A percentile compares a stretch with the other conserved stretches of the same genome.
These are phyloP conservation scores for Penicillium sp. DNA, from an alignment of 2,329 filamentous ascomycete species.

Conservation along the genomic window DNA sequence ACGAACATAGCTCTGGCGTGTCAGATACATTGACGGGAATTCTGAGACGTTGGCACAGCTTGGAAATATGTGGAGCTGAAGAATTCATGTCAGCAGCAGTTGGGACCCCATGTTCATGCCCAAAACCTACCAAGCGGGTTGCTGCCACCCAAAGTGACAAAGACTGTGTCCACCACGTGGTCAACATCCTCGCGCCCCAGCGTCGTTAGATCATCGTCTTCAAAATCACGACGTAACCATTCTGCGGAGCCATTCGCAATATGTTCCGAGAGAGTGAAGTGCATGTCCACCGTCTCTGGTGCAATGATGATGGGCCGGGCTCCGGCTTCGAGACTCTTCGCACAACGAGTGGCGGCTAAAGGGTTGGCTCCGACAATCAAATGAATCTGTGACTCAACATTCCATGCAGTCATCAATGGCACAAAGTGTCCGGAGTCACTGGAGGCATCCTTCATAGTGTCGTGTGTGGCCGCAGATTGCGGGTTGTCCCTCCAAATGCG, in stretches of 20 bases:
- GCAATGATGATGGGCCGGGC: conserved; percentile 77
- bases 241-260: conserved; percentile 44
- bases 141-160: conserved; percentile 65
- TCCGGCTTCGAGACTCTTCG: conserved; percentile 75
- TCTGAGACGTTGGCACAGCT: conserved; percentile 70
- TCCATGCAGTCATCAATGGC: conserved; percentile 42
- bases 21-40: conserved; percentile 95
- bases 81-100: conserved; percentile 15
- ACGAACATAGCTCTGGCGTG: conserved; percentile 79
- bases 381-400: conserved; percentile 57
- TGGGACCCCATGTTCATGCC: background rate
- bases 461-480: conserved; percentile 15
- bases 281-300: conserved; percentile 59
- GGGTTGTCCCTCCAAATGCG: conserved; percentile 11
- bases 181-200: conserved; percentile 79
- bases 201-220: conserved; percentile 67
- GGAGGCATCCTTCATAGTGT: conserved; percentile 34
- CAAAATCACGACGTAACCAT: conserved; percentile 55
- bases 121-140: conserved; percentile 51
- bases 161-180: conserved; percentile 82
- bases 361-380: conserved; percentile 83
- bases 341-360: conserved; percentile 78
- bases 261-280: conserved; percentile 53
- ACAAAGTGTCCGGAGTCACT: conserved; percentile 20
- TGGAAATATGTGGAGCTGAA: conserved; percentile 65